A percentile compares a stretch with the other conserved stretches of the same genome.
phyloP scores from a whole-genome alignment of 2,329 filamentous ascomycete genomes.

The Dryadomyces sulphureus region DNA sequence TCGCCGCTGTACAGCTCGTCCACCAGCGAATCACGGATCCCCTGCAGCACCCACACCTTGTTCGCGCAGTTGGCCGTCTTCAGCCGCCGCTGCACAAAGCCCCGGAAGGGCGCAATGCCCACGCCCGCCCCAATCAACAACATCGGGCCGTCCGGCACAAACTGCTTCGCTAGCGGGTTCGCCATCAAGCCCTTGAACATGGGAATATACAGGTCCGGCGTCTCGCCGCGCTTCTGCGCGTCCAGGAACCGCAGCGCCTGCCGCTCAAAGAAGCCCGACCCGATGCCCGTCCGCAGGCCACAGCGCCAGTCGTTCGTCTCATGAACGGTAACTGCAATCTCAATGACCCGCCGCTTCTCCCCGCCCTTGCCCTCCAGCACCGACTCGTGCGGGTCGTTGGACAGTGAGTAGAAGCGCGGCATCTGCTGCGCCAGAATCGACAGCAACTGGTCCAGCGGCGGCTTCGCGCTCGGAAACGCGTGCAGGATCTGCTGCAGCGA shows the following conservation, averaged over 20 bases:
- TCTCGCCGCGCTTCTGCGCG: conserved; percentile 46
- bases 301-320: conserved; percentile 67
- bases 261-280: conserved; percentile 86
- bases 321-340: conserved; percentile 94
- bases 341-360: conserved; percentile 57
- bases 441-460: conserved; percentile 69
- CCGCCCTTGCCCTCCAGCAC: conserved; percentile 26
- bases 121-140: conserved; percentile 92
- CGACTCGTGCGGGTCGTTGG: conserved; percentile 78
- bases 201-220: conserved; percentile 59
- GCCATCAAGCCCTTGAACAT: conserved; percentile 99
- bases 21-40: conserved; percentile 81
- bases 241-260: conserved; percentile 60
- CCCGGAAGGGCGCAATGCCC: conserved; percentile 91
- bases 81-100: conserved; percentile 86
- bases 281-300: conserved; percentile 64
- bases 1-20: conserved; percentile 96
- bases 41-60: conserved; percentile 95
- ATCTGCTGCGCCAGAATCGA: conserved; percentile 75
- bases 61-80: conserved; percentile 94
- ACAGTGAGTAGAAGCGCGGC: conserved; percentile 97
- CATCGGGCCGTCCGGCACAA: conserved; percentile 91
- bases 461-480: conserved; percentile 84
- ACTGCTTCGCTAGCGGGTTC: conserved; percentile 84
- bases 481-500: conserved; percentile 73